Base-by-base conservation (phyloP, 371 early-diverging fungal species). In the Quaeritorhiza haematococci region DNA sequence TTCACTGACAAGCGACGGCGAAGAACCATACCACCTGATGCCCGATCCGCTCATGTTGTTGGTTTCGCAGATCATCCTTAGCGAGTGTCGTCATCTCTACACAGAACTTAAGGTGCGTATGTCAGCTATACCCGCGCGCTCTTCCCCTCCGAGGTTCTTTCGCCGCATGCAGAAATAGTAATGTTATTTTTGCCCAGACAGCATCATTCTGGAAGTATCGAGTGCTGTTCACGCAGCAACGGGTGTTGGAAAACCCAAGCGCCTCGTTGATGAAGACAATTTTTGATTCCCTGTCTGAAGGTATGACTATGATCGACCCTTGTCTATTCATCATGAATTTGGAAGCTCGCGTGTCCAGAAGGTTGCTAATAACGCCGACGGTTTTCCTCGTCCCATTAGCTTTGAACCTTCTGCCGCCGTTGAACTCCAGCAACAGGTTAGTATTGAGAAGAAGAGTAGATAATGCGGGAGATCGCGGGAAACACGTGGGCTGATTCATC, bases 191-290 rank as follows among this genome's bases (percentile, higher is more conserved):
- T 43, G n/a, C 45, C 17, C 49, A 64, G 61, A 66, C 59, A 10
- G 42, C 49, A 1, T 26, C 24, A 2, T 91, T 92, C 84, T 94
- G 93, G 94, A 78, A 78, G 6, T 70, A 81, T 30, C 85, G 97
- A 6, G 69, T 74, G 6, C 53, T 85, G 35, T 84, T 87, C 54
- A 68, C 90, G 15, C 91, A 92, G 64, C 95, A 96, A 64, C 79
- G 85, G 38, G 66, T 94, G 17, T 69, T 94, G 53, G 95, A 95
- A 49, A 87, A 94, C 48, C 83, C 80, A n/a, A 70, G 92, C 0
- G 88, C 78, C n/a, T 72, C 85, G 3, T 68, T 93, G 48, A 76
- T 80, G 24, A 64, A 62, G 0, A 54, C 68, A 13, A 75, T 87
- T 50, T 32, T 80, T 41, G 66, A 69, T 6, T 67, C 57, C 42